Evolutionary conservation across 1,284 basidiomycete species (phyloP), one percentile per base, ranked within the genome.

Genomic region (Ustilago crameri): DNA sequence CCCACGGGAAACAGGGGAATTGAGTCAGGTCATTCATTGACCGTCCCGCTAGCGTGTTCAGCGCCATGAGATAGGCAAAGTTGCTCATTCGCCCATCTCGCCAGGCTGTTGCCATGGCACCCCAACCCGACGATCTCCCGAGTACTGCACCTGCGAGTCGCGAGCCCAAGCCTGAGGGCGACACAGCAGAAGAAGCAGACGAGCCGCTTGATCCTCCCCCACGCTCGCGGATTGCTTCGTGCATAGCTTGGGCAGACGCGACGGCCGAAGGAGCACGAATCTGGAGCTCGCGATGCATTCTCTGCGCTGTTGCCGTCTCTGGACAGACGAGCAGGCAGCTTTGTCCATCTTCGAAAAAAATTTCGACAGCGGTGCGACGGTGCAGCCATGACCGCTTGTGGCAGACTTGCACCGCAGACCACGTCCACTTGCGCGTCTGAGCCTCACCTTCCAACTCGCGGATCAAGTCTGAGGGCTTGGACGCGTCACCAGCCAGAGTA

Each of bases 1-100:
- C 89, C 94, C 93, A 94, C 0, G 87, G 94, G 76, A 97, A 95
- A 18, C 97, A 89, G 0, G 95, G 95, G 84, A 95, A 97, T 78
- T 96, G 93, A 0, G 94, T 96, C 8, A 95, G 91, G 84, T 98
- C 86, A 59, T 81, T 82, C 74, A 82, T 79, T 32, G 81, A 78
- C 1, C 83, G 73, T 10, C 83, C 83, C 0, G 80, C 72, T n/a
- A 75, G 51, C 22, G 79, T 83, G 58, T 84, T 84, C 27, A 84
- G 75, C 42, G 63, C 54, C 80, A 81, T 84, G 22, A 84, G 61
- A 62, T 84, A 82, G 5, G 79, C 79, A 43, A 84, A 83, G 47
- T 82, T 83, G 56, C 78, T 79, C 27, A 84, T 56, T 14, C 70
- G 58, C 4, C 81, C 59, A 41, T 77, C 71, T 9, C 66, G 64